Base-by-base conservation (phyloP, 495 filamentous ascomycete species). In the Hapsidospora chrysogenum region DNA sequence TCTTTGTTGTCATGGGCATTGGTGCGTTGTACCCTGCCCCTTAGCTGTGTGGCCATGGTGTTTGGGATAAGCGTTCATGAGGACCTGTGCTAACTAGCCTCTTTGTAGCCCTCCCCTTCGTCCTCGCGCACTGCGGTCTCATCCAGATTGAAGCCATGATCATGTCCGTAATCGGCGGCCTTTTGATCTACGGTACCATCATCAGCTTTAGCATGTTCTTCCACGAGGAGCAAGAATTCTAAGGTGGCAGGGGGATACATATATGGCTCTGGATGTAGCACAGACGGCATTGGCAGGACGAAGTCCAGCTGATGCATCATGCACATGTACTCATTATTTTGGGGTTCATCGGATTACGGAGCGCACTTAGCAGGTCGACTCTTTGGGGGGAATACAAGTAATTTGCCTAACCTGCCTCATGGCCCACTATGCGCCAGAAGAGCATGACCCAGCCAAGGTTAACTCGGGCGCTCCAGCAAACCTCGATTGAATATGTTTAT, bases 201-300 rank as follows among this genome's bases (percentile, higher is more conserved):
- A 89, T 96, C 52, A 85, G 76, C 54, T 99, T 99, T 59, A 77
- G 73, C 26, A 83, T 92, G 83, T 96, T 96, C 61, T 99, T 99
- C 68, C 76, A 85, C 54, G 85, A 95, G 53, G 82, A 95, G 60
- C 73, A 86, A 43, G 89, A 94, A 44, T 97, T 70, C 34, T 70
- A 51, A 40, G 31, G 3, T 2, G 5, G 9, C 16, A 20, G 9
- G 4, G 1, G 9, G 21, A n/a, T 4, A 19, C 2, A 14, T 3
- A 19, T 19, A 9, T 1, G 14, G 3, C 9, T 13, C 27, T 5
- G 2, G n/a, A 29, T 29, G 1, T 29, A 29, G 13, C n/a, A 29
- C 5, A 11, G 5, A 32, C 4, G 30, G 30, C 17, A 10, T 17
- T n/a, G 15, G 4, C 9, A 9, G 8, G 14, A 19, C n/a, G n/a